Evolutionary conservation across 2,329 filamentous ascomycete species (phyloP), one percentile per base, ranked within the genome.

Genomic region (Phoma herbarum): DNA sequence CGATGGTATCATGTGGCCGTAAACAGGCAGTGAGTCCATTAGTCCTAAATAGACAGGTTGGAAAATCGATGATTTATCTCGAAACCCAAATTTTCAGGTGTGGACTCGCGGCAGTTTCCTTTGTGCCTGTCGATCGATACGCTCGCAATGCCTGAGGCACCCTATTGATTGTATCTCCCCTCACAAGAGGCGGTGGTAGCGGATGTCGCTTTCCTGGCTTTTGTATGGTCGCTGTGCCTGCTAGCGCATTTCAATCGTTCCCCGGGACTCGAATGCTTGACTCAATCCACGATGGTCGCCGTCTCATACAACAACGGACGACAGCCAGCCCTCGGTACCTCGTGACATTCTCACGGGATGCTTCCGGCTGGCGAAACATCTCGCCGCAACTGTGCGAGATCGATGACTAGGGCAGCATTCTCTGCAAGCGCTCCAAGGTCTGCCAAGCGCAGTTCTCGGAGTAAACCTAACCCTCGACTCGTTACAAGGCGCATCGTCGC

Each of bases 1-100:
- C 22, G 59, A 65, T 44, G 68, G 65, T 14, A 63, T 72, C 22
- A 73, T 75, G 70, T 71, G 62, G 65, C 66, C 68, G 20, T 70
- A 62, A 50, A 52, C 29, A 25, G 39, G 41, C 25, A 41, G 18
- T 35, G 33, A 47, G 26, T 23, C 14, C 29, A 29, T 31, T 51
- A 46, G 45, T 16, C 41, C 25, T 28, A 26, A 44, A 20, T 54
- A 46, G 50, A 6, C 31, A 42, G 14, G 10, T 23, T 41, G 33
- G 29, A 11, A 31, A 39, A 41, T 45, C 39, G 26, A 50, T 42
- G 18, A 26, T 33, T n/a, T 9, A 28, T 45, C 44, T 52, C 18
- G 44, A 50, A 52, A 16, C 4, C 25, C 33, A 39, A 18, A 5
- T 23, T 46, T 33, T 23, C 14, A 20, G 20, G 28, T 25, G 6